Base-by-base conservation (phyloP, 805 yeast genomes). In the Candida silvicultrix region DNA sequence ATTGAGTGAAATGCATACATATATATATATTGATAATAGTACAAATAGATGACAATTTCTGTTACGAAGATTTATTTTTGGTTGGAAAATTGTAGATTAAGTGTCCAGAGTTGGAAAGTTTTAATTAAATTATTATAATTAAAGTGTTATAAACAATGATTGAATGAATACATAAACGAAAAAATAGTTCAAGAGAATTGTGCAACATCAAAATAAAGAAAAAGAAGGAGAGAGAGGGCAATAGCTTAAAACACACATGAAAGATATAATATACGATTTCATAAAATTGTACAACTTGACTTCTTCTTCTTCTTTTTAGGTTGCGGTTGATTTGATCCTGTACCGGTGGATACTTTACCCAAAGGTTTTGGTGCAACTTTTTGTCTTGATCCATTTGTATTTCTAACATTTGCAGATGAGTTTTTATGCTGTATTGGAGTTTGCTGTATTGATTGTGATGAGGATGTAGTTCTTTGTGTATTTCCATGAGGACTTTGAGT, bases 221-320 rank as follows among this genome's bases (percentile, higher is more conserved):
- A 23, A 9, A 23, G 9, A 9, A 23, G 25, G 5, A 9, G 25
- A 23, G 9, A 23, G 9, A 23, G 9, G 25, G 5, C 25, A 23
- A 23, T 6, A 23, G 9, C 5, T 23, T 9, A 23, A 23, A 23
- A 23, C 9, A 23, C 20, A 29, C 14, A 23, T 6, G 25, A 15
- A 32, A 38, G n/a, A 22, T 35, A 31, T 23, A 19, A 40, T 29
- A 6, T 7, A 18, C 4, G 20, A 15, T 6, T 4, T 41, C 18
- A 58, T 19, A 58, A 49, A 16, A 58, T 49, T 19, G 50, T 50
- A 49, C 62, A 58, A n/a, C 52, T 44, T 1, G 61, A 55, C 32
- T 55, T 58, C 51, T 58, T 58, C 54, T 59, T 59, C 51, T 59
- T 59, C 48, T 55, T 57, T 43, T 52, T 50, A 31, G 37, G 37